Evolutionary conservation across 371 early-diverging fungal genomes (phyloP).

Genomic region (Mortierella sp.): DNA sequence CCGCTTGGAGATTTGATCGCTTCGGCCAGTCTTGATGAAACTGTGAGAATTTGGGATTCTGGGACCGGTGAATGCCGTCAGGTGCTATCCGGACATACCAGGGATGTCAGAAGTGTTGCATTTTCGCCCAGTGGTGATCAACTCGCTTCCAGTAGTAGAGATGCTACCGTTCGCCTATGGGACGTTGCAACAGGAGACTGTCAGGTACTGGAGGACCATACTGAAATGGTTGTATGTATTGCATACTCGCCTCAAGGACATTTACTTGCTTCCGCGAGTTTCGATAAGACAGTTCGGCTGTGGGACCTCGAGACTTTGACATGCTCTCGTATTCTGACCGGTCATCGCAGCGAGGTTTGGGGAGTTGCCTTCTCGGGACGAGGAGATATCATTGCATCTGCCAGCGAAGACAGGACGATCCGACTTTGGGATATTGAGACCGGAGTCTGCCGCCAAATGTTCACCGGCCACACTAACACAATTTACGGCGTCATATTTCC

Average conservation of each 20-base stretch:
- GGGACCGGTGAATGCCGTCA: neutral
- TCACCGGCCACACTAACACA: conserved; percentile 1
- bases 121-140: conserved; percentile 1
- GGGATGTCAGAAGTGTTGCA: neutral
- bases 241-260: conserved; percentile 6
- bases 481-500: conserved; percentile 3
- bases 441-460: neutral
- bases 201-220: conserved; percentile 12
- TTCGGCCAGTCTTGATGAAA: too few relatives aligned
- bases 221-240: neutral
- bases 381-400: conserved; percentile 1
- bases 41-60: too few relatives aligned
- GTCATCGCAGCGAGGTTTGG: neutral
- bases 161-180: neutral
- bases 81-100: neutral
- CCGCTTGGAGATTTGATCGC: too few relatives aligned
- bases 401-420: neutral
- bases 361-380: conserved; percentile 6
- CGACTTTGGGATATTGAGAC: conserved; percentile 4
- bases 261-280: neutral
- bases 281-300: conserved; percentile 1
- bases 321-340: neutral
- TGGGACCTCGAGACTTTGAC: conserved; percentile 4
- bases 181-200: conserved; percentile 5
- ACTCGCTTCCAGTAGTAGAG: neutral